Conservation (phyloP, 495 filamentous ascomycete genomes). For the Durotheca rogersii region DNA sequence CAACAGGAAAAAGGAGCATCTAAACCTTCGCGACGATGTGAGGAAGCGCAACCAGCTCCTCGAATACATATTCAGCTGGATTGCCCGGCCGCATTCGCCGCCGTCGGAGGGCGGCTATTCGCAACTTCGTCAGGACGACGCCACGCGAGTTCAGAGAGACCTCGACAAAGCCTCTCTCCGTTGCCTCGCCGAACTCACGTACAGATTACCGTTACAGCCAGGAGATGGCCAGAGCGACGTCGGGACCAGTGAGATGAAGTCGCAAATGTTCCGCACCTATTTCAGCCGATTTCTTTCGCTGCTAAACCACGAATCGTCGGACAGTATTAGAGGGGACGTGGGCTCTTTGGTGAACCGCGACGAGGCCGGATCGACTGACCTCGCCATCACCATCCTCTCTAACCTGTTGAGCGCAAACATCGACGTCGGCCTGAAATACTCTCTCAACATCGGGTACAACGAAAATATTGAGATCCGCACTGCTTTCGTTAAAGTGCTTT, state of each 20-base stretch:
- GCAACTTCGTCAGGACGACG: conserved; percentile 49
- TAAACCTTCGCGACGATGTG: conserved; percentile 65
- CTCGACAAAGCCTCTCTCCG: conserved; percentile 63
- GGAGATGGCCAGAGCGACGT: conserved; percentile 62
- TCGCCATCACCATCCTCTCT: conserved; percentile 63
- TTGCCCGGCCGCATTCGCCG: conserved; percentile 55
- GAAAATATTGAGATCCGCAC: conserved; percentile 66
- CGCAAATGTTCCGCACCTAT: conserved; percentile 66
- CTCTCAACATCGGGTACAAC: conserved; percentile 64
- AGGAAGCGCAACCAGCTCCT: conserved; percentile 64
- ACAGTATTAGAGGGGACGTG: conserved; percentile 41
- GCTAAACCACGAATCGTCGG: conserved; percentile 55
- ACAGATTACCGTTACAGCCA: conserved; percentile 62
- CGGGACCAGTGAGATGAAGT: conserved; percentile 61
- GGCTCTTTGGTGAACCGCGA: conserved; percentile 37
- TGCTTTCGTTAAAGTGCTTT: conserved; percentile 65
- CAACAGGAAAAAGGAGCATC: conserved; percentile 63
- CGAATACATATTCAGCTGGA: conserved; percentile 65
- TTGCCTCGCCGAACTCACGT: conserved; percentile 61
- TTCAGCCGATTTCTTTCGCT: conserved; percentile 64
- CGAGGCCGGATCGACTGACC: conserved; percentile 52
- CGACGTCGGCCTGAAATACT: conserved; percentile 66
- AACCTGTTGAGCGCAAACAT: conserved; percentile 68
- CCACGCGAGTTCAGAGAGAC: conserved; percentile 57
- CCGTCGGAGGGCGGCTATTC: conserved; percentile 24